A percentile compares a stretch with the other conserved stretches of the same genome.
phyloP scores from a whole-genome alignment of 257 asterid genomes.

The Nemophila menziesii region DNA sequence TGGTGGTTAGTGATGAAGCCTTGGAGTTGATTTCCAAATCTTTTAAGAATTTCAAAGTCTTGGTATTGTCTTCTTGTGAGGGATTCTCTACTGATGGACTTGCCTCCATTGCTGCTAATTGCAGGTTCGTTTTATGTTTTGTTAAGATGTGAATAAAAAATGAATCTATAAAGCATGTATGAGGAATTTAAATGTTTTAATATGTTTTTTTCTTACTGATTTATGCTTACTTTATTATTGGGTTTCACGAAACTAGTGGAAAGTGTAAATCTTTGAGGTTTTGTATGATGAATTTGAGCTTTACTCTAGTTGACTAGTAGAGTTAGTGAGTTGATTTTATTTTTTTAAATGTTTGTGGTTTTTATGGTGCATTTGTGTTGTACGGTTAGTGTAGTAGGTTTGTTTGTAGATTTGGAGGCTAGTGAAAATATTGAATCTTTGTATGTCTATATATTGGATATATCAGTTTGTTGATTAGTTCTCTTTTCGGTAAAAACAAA shows the following conservation, averaged over 20 bases:
- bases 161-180: too few relatives aligned
- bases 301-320: background rate
- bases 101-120: constrained; percentile 76
- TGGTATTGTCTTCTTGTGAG: constrained; percentile 68
- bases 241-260: background rate
- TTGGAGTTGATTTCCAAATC: constrained; percentile 67
- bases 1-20: constrained; percentile 73
- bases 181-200: too few relatives aligned
- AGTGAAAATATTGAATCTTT: background rate
- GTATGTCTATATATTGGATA: background rate
- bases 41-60: constrained; percentile 59
- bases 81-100: constrained; percentile 85
- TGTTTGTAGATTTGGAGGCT: too few relatives aligned
- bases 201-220: too few relatives aligned
- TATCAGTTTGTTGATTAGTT: too few relatives aligned
- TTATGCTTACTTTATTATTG: too few relatives aligned
- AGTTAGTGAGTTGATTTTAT: too few relatives aligned
- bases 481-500: too few relatives aligned
- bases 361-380: background rate
- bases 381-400: background rate
- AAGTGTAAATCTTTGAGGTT: constrained; percentile 6
- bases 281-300: background rate
- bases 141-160: too few relatives aligned
- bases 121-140: constrained; percentile 44
- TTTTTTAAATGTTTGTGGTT: background rate